Base-by-base conservation (phyloP, 148 eudicot species). In the Rheum nobile region DNA sequence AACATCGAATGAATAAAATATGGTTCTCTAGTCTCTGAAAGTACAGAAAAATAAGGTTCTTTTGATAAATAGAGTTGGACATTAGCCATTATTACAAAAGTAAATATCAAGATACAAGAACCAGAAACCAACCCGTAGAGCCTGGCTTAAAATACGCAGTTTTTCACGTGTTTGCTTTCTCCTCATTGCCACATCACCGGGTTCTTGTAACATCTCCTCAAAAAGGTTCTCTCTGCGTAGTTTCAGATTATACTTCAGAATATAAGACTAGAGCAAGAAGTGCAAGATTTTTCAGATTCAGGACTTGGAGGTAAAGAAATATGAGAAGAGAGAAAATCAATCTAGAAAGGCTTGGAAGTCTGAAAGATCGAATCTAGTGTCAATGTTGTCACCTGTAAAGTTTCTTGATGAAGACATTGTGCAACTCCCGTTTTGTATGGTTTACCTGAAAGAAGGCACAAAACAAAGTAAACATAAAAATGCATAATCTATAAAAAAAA, bases 151-250 rank as follows among this genome's bases (percentile, higher is more conserved):
- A 75, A 92, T 80, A 68, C 86, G 90, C 8, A 92, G 84, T 67
- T 86, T 85, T 28, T 92, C 97, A 31, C 92, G 89, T 32, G 97
- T 76, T 55, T 88, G 97, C 84, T 87, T 95, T 79, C 99, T 86
- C 84, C 87, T 95, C 44, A 74, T 65, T 41, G 96, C 85, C 73
- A 95, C 83, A 73, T 92, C 99, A 71, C 88, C 88, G 48, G 99
- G 96, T 80, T 95, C 99, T 79, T 85, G 97, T 86, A 95, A 76
- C 99, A 95, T 88, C 80, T 95, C 96, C 77, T 90, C 97, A 13
- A 95, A 87, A 65, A 90, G 84, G 80, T 90, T 92, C 74, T 95
- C 99, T 77, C 99, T 95, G 87, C 67, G 7, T 34, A 21, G 16
- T 65, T 59, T n/a, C 32, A n/a, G 0, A 32, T 11, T 46, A 52